Percentiles rank a stretch among this genome's conserved stretches.
phyloP scores from a whole-genome alignment of 1,284 basidiomycete genomes.

The Tilletia indica region DNA sequence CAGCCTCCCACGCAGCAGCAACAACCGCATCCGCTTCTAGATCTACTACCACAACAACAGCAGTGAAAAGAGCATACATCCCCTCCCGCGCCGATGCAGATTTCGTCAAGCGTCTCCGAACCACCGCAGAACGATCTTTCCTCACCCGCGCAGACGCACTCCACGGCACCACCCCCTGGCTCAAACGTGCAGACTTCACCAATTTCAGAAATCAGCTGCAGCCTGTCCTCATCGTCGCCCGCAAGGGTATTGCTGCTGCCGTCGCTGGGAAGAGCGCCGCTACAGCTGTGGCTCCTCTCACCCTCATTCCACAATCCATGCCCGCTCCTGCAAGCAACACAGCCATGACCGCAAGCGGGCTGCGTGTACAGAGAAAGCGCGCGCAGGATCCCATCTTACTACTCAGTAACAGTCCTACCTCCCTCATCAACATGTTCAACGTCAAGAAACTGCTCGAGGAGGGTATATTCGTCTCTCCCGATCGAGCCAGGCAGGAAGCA shows the following conservation, averaged over 20 bases:
- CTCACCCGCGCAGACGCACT: conserved; percentile 44
- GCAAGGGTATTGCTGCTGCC: conserved; percentile 28
- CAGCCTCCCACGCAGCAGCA: conserved; percentile 2
- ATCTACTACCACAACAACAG: conserved; percentile 12
- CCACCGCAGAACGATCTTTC: conserved; percentile 41
- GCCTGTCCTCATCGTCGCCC: conserved; percentile 25
- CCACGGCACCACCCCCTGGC: conserved; percentile 28
- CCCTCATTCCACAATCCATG: conserved; percentile 3
- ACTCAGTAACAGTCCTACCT: conserved; percentile 90
- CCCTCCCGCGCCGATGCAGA: conserved; percentile 46
- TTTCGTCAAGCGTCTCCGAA: conserved; percentile 47
- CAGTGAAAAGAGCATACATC: conserved; percentile 44
- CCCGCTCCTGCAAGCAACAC: neutral
- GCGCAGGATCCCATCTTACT: conserved; percentile 79
- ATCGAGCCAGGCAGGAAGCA: conserved; percentile 45
- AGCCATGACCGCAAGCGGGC: neutral
- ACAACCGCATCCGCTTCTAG: neutral
- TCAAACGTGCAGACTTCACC: conserved; percentile 21
- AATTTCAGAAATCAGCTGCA: conserved; percentile 10
- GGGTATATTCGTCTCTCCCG: conserved; percentile 65
- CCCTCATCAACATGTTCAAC: conserved; percentile 96
- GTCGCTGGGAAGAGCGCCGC: conserved; percentile 19
- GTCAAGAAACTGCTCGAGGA: conserved; percentile 90
- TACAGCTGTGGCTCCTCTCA: conserved; percentile 6
- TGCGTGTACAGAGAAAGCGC: conserved; percentile 32